Conservation (phyloP, 2,329 filamentous ascomycete genomes). For the Myriangium duriaei region DNA sequence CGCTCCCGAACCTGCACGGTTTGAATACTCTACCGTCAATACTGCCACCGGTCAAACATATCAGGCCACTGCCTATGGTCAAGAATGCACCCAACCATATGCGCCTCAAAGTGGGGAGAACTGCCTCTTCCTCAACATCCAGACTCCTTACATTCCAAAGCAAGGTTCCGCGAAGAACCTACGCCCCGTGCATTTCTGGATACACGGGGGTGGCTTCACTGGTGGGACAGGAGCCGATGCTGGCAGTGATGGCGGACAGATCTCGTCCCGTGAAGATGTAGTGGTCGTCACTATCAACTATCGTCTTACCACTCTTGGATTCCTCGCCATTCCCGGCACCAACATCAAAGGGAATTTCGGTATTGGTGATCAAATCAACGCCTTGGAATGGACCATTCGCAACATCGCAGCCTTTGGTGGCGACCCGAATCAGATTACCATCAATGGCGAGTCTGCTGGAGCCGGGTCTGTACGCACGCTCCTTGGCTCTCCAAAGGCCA, state of each 20-base stretch:
- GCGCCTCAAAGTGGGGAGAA: slow-evolving; percentile 26
- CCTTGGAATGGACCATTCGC: slow-evolving; percentile 34
- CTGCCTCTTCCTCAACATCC: slow-evolving; percentile 39
- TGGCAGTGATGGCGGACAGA: slow-evolving; percentile 39
- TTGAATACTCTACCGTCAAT: slow-evolving; percentile 36
- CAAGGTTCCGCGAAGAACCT: slow-evolving; percentile 27
- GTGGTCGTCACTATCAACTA: slow-evolving; percentile 51
- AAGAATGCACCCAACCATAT: slow-evolving; percentile 30
- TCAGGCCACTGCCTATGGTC: slow-evolving; percentile 33
- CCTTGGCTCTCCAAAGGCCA: slow-evolving; percentile 37
- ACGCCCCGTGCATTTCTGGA: slow-evolving; percentile 39
- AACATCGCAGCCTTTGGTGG: slow-evolving; percentile 38
- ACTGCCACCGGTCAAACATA: slow-evolving; percentile 33
- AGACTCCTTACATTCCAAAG: slow-evolving; percentile 33
- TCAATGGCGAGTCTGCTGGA: slow-evolving; percentile 38
- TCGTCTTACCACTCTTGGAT: slow-evolving; percentile 45
- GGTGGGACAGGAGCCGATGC: slow-evolving; percentile 30
- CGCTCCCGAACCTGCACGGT: slow-evolving; percentile 29
- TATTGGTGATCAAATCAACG: slow-evolving; percentile 39
- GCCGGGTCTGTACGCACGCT: slow-evolving; percentile 45
- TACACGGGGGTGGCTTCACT: slow-evolving; percentile 46
- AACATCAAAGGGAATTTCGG: slow-evolving; percentile 43
- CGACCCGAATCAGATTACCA: slow-evolving; percentile 34
- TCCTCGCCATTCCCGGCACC: slow-evolving; percentile 44
- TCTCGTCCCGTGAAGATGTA: slow-evolving; percentile 47